Evolutionary conservation across 164 flowering plant genomes (phyloP).

Genomic region (Warburgia ugandensis): DNA sequence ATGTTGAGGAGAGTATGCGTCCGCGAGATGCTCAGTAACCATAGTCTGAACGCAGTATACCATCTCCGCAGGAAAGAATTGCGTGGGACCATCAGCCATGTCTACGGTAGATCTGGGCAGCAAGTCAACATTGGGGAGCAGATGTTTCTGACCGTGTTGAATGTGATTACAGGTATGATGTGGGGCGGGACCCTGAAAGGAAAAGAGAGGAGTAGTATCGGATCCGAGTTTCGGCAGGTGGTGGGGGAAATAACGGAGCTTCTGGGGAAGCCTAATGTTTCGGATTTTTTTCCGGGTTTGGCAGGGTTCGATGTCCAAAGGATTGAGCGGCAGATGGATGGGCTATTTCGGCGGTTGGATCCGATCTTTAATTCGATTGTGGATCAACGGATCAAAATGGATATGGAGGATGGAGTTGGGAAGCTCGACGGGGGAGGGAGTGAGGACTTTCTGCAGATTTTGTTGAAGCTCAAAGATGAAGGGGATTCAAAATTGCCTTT

Average conservation of each 20-base stretch:
- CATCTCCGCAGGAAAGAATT: conserved; percentile 29
- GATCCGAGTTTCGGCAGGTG: conserved; percentile 31
- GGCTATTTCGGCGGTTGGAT: conserved; percentile 1
- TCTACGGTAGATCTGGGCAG: conserved; percentile 18
- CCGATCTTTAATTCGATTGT: neutral
- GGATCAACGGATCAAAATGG: conserved; percentile 1
- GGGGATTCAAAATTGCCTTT: conserved; percentile 25
- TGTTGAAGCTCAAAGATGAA: conserved; percentile 29
- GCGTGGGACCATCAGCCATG: conserved; percentile 12
- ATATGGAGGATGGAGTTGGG: neutral
- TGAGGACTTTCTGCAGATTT: conserved; percentile 33
- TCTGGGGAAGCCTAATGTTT: conserved; percentile 41
- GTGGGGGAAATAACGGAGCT: conserved; percentile 26
- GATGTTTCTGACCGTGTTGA: conserved; percentile 31
- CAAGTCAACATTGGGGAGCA: conserved; percentile 40
- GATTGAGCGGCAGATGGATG: conserved; percentile 19
- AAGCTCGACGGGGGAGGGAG: neutral
- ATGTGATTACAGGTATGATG: conserved; percentile 38
- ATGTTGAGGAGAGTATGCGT: conserved; percentile 41
- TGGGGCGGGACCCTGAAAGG: conserved; percentile 47
- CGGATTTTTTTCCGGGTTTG: conserved; percentile 44
- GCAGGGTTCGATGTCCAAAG: conserved; percentile 51
- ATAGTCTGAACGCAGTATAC: conserved; percentile 31
- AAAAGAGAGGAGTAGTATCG: conserved; percentile 22
- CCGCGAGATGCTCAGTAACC: conserved; percentile 26